A percentile compares a stretch with the other conserved stretches of the same genome.
These are phyloP conservation scores for Eragrostis nindensis DNA, from an alignment of 176 grass and related monocot species.

Conservation along the genomic window DNA sequence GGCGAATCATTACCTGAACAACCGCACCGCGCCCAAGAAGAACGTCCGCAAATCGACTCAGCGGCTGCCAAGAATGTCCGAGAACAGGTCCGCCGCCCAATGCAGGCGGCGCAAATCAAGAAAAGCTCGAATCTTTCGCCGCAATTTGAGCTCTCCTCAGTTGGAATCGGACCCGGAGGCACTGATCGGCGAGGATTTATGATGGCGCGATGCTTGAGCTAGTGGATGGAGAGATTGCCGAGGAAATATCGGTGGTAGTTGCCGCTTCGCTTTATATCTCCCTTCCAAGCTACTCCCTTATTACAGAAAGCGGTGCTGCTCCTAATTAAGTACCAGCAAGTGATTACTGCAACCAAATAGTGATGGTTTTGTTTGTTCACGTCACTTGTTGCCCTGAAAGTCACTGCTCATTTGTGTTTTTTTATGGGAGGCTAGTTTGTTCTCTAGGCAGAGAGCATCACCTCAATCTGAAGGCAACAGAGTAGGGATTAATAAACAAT, in stretches of 20 bases:
- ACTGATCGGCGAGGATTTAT: not conserved
- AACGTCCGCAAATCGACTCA: slow-evolving; percentile 7
- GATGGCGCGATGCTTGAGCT: slow-evolving; percentile 5
- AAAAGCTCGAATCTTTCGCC: slow-evolving; percentile 43
- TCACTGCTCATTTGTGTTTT: not conserved
- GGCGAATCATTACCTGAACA: slow-evolving; percentile 35
- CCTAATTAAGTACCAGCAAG: slow-evolving; percentile 21
- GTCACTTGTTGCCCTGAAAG: not conserved
- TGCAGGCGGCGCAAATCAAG: slow-evolving; percentile 31
- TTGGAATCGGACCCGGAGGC: not conserved
- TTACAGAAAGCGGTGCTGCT: slow-evolving; percentile 25
- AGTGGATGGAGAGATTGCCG: slow-evolving; percentile 26
- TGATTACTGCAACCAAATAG: not conserved
- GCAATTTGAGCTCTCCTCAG: not conserved
- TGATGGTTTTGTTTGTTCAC: slow-evolving; percentile 31
- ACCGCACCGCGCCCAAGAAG: slow-evolving; percentile 13
- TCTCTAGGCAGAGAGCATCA: not conserved
- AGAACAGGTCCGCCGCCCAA: slow-evolving; percentile 36
- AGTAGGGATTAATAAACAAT: slow-evolving; percentile 20
- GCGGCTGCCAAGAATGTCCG: slow-evolving; percentile 7
- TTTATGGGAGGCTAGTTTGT: not conserved
- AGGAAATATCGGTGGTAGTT: slow-evolving; percentile 37
- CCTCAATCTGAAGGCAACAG: slow-evolving; percentile 39
- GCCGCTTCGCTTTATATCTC: slow-evolving; percentile 37
- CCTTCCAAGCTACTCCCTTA: slow-evolving; percentile 51